phyloP scores from a whole-genome alignment of 1,284 basidiomycete species.

The Irpex sp. region DNA sequence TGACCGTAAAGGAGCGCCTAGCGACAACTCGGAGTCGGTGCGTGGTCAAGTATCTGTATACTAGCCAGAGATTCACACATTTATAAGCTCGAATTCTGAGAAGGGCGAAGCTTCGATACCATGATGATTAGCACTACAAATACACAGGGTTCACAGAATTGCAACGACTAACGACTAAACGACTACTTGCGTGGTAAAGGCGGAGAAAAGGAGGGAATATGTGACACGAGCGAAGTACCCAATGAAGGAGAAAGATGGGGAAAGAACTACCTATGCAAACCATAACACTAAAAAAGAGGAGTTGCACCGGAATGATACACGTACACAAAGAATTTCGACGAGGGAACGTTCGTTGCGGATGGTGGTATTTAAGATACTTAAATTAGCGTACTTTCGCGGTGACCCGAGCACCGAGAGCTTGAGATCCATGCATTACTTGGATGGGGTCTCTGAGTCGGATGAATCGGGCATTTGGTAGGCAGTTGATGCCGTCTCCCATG shows the following conservation, averaged over 20 bases:
- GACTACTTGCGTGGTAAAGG: not conserved
- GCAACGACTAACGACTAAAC: not conserved
- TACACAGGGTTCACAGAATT: not conserved
- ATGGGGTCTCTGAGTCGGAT: constrained; percentile 10
- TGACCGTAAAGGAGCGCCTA: not conserved
- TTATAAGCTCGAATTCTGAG: not conserved
- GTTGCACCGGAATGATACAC: not conserved
- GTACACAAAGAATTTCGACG: not conserved
- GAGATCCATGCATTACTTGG: constrained; percentile 5
- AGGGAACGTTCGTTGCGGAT: not conserved
- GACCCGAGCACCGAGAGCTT: not conserved
- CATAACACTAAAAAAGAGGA: not conserved
- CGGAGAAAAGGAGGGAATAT: not conserved
- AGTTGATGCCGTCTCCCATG: constrained; percentile 6
- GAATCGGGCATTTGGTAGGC: not conserved
- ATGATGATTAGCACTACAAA: constrained; percentile 1
- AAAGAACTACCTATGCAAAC: not conserved
- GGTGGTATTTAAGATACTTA: not conserved
- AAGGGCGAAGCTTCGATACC: not conserved
- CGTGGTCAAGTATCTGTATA: not conserved
- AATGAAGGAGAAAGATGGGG: not conserved
- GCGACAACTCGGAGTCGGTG: not conserved
- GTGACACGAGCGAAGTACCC: not conserved
- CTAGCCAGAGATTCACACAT: not conserved
- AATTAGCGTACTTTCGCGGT: not conserved